These are phyloP conservation scores for Alternaria burnsii DNA, from an alignment of 2,329 filamentous ascomycete species.

Conservation along the genomic window DNA sequence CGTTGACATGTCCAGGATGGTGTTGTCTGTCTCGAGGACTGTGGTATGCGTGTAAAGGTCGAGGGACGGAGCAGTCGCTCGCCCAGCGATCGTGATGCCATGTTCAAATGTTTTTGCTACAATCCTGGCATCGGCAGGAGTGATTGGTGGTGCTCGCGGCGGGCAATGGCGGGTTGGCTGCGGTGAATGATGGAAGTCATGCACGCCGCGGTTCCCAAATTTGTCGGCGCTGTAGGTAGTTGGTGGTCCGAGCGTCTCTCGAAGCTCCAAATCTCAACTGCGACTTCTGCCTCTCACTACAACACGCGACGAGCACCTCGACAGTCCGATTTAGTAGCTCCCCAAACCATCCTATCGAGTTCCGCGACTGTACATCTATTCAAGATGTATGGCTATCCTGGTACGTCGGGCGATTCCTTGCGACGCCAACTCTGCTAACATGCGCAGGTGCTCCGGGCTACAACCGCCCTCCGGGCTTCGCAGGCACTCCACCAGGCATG, in stretches of 20 bases:
- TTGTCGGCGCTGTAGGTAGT: slow-evolving; percentile 27
- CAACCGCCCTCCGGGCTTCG: slow-evolving; percentile 77
- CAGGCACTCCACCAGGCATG: slow-evolving; percentile 76
- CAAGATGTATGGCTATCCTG: slow-evolving; percentile 50
- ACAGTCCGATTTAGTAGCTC: background rate
- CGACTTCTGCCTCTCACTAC: slow-evolving; percentile 14
- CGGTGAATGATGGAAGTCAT: slow-evolving; percentile 5
- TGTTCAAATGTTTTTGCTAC: slow-evolving; percentile 12
- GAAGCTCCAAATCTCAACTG: slow-evolving; percentile 21
- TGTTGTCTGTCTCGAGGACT: slow-evolving; percentile 16
- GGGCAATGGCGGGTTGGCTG: slow-evolving; percentile 13
- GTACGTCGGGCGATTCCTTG: slow-evolving; percentile 23
- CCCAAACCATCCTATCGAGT: background rate
- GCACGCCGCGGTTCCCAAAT: slow-evolving; percentile 33
- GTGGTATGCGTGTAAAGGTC: slow-evolving; percentile 32
- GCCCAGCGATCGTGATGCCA: slow-evolving; percentile 44
- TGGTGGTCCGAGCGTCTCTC: slow-evolving; percentile 24
- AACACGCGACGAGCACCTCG: slow-evolving; percentile 16
- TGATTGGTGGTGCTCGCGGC: background rate
- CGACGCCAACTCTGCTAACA: slow-evolving; percentile 27
- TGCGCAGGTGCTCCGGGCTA: slow-evolving; percentile 65
- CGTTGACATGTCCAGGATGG: slow-evolving; percentile 29
- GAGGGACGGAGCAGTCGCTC: slow-evolving; percentile 45
- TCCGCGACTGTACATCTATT: slow-evolving; percentile 4
- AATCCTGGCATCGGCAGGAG: slow-evolving; percentile 1